phyloP scores from a whole-genome alignment of 192 early-diverging fungal genomes.

The Podila epigama region DNA sequence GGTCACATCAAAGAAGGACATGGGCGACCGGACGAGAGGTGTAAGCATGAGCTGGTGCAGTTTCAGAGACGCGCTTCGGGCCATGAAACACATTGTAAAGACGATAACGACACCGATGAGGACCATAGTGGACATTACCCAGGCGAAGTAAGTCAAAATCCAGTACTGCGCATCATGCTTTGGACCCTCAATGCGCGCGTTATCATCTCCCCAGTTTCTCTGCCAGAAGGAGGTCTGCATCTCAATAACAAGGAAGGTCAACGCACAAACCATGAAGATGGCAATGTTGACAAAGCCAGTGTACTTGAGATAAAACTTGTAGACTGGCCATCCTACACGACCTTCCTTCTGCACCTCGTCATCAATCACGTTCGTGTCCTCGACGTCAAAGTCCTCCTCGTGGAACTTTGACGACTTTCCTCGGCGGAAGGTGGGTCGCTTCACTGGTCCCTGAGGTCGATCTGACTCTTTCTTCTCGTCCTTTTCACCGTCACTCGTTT shows the following conservation, averaged over 20 bases:
- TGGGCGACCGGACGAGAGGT: slow-evolving; percentile 60
- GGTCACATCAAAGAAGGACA: slow-evolving; percentile 48
- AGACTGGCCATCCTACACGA: slow-evolving; percentile 30
- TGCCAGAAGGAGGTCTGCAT: background rate
- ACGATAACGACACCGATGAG: slow-evolving; percentile 15
- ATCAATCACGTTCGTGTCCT: slow-evolving; percentile 23
- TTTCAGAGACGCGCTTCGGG: slow-evolving; percentile 57
- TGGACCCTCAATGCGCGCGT: background rate
- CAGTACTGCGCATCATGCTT: slow-evolving; percentile 8
- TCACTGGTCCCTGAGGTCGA: background rate
- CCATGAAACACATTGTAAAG: slow-evolving; percentile 60
- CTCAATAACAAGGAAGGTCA: background rate
- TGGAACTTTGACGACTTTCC: slow-evolving; percentile 26
- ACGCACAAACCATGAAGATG: background rate
- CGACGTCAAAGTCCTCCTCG: slow-evolving; percentile 7
- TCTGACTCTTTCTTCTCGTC: background rate
- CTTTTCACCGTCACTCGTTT: background rate
- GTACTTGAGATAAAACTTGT: slow-evolving; percentile 26
- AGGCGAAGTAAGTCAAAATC: slow-evolving; percentile 23
- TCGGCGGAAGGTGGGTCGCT: slow-evolving; percentile 16
- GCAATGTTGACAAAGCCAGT: background rate
- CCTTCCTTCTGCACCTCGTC: slow-evolving; percentile 21
- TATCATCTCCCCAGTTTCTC: background rate
- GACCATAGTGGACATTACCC: slow-evolving; percentile 5
- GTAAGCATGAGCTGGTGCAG: slow-evolving; percentile 67